phyloP scores from a whole-genome alignment of 805 yeast species.

The Candida koratica region DNA sequence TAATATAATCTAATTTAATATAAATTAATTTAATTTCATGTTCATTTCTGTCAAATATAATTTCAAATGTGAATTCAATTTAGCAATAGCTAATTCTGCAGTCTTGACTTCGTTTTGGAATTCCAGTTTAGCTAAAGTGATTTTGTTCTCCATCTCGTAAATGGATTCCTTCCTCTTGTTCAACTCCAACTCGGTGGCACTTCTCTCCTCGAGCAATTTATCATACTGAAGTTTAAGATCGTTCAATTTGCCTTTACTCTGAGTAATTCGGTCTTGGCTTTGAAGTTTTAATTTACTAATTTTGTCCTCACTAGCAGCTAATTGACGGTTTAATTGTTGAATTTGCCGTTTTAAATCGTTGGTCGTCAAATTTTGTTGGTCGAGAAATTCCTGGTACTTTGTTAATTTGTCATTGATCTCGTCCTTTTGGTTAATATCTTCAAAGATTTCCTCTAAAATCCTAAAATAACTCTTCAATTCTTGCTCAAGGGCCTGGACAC shows the following conservation, averaged over 20 bases:
- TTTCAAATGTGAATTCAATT: conserved; percentile 52
- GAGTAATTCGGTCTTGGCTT: conserved; percentile 42
- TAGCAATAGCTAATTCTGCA: conserved; percentile 50
- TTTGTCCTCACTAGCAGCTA: conserved; percentile 46
- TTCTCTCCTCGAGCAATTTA: conserved; percentile 46
- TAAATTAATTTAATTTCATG: conserved; percentile 23
- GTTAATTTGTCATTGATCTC: conserved; percentile 34
- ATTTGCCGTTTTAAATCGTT: conserved; percentile 41
- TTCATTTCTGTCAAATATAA: conserved; percentile 52
- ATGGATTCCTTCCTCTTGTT: conserved; percentile 47
- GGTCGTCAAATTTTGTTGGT: conserved; percentile 33
- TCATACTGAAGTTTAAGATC: conserved; percentile 45
- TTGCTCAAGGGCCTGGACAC: conserved; percentile 45
- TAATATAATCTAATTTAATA: no score
- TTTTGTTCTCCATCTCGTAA: conserved; percentile 40
- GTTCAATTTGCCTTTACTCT: conserved; percentile 39
- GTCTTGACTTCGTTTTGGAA: conserved; percentile 52
- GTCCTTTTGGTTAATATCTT: conserved; percentile 41
- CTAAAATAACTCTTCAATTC: conserved; percentile 44
- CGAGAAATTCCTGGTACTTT: conserved; percentile 38
- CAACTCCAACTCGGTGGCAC: conserved; percentile 46
- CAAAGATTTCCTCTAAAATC: conserved; percentile 47
- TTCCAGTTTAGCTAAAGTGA: conserved; percentile 33
- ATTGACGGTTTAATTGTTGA: conserved; percentile 48
- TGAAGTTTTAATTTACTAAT: conserved; percentile 41